These are phyloP conservation scores for Saturnispora zaruensis DNA, from an alignment of 805 yeast genomes.

Conservation along the genomic window DNA sequence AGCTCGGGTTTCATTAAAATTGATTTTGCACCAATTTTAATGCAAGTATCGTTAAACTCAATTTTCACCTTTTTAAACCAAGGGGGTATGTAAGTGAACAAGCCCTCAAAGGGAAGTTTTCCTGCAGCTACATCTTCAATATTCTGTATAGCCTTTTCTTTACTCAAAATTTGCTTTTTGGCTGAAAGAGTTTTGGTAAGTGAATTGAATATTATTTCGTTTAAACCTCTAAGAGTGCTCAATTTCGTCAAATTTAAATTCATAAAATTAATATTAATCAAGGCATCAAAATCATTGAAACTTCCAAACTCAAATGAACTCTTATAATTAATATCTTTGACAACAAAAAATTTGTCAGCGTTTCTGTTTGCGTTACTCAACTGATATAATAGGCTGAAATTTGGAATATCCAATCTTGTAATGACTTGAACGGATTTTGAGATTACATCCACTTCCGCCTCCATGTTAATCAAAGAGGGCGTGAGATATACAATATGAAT, in stretches of 20 bases:
- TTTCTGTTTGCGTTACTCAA: conserved; percentile 10
- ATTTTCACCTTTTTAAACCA: conserved; percentile 27
- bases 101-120: conserved; percentile 10
- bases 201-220: conserved; percentile 6
- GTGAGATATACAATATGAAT: conserved; percentile 18
- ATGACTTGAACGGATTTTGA: conserved; percentile 7
- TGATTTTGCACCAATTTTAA: conserved; percentile 18
- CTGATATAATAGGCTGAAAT: conserved; percentile 16
- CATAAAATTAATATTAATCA: conserved; percentile 15
- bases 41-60: conserved; percentile 7
- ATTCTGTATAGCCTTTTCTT: neutral
- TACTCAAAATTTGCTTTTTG: neutral
- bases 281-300: conserved; percentile 15
- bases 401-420: conserved; percentile 19
- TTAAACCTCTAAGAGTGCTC: conserved; percentile 22
- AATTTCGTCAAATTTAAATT: conserved; percentile 25
- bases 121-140: neutral
- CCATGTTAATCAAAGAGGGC: conserved; percentile 20
- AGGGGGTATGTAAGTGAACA: conserved; percentile 27
- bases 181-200: neutral
- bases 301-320: conserved; percentile 19
- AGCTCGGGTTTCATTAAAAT: conserved; percentile 15
- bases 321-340: conserved; percentile 18
- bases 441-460: conserved; percentile 9
- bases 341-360: conserved; percentile 3